These are phyloP conservation scores for Cucurbita pepo DNA, from an alignment of 306 rosid species.

Conservation along the genomic window DNA sequence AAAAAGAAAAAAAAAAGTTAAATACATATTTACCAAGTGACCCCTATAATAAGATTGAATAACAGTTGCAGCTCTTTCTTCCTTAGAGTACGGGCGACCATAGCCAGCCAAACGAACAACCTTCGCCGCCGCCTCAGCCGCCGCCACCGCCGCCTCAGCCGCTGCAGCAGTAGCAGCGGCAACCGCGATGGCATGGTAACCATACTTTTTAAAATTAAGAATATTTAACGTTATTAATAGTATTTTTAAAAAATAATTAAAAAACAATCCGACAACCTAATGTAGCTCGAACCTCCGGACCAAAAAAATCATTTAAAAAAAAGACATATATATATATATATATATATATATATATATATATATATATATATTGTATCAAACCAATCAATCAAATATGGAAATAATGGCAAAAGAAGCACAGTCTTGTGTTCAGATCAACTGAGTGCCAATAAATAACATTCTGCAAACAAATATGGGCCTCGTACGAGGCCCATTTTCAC, in stretches of 20 bases:
- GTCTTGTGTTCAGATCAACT: neutral
- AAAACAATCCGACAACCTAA: too few relatives aligned
- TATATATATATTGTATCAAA: neutral
- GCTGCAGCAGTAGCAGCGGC: conserved; percentile 79
- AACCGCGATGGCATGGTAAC: conserved; percentile 55
- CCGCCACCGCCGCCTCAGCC: conserved; percentile 64
- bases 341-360: too few relatives aligned
- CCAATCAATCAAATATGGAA: neutral
- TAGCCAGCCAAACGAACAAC: conserved; percentile 62
- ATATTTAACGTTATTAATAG: too few relatives aligned
- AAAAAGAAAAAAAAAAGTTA: too few relatives aligned
- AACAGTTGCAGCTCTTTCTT: conserved; percentile 64
- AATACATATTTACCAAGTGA: conserved; percentile 40
- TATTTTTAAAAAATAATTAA: too few relatives aligned
- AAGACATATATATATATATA: too few relatives aligned
- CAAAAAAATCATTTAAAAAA: too few relatives aligned
- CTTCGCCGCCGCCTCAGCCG: conserved; percentile 78
- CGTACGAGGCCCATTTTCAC: neutral
- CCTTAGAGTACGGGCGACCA: conserved; percentile 43
- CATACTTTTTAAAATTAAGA: too few relatives aligned
- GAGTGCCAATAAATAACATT: neutral
- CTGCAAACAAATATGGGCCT: neutral
- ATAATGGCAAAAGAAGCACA: neutral
- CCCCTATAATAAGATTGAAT: conserved; percentile 86
- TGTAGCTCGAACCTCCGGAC: too few relatives aligned